A percentile compares a stretch with the other conserved stretches of the same genome.
Conservation (phyloP, 2,329 filamentous ascomycete species). For the Pseudodiploospora longispora region DNA sequence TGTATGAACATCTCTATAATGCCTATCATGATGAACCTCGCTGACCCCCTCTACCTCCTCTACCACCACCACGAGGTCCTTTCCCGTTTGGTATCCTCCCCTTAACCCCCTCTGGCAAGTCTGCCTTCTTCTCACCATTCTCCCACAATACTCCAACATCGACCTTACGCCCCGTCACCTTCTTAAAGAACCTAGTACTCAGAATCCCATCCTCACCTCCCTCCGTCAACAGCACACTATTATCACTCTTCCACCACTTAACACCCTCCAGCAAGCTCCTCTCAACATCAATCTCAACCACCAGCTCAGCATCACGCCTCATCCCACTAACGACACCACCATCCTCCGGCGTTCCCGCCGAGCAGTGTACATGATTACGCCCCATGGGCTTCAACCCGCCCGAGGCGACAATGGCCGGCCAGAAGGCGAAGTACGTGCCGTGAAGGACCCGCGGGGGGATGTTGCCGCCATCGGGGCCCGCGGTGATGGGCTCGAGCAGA, state of each 20-base stretch:
- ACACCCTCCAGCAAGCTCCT: slow-evolving; percentile 55
- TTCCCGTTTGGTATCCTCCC: slow-evolving; percentile 40
- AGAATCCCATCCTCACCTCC: slow-evolving; percentile 53
- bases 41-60: slow-evolving; percentile 19
- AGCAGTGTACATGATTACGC: slow-evolving; percentile 85
- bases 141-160: slow-evolving; percentile 61
- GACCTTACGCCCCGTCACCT: slow-evolving; percentile 55
- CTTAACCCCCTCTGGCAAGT: slow-evolving; percentile 56
- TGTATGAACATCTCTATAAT: too few relatives aligned
- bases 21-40: slow-evolving; percentile 15
- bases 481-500: slow-evolving; percentile 60
- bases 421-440: slow-evolving; percentile 80
- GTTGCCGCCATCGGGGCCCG: slow-evolving; percentile 37
- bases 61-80: slow-evolving; percentile 33
- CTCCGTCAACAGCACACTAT: slow-evolving; percentile 64
- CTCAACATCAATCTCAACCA: slow-evolving; percentile 69
- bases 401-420: slow-evolving; percentile 62
- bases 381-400: slow-evolving; percentile 77
- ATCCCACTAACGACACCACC: slow-evolving; percentile 67
- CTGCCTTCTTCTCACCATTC: slow-evolving; percentile 56
- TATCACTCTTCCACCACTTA: slow-evolving; percentile 72
- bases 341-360: slow-evolving; percentile 57
- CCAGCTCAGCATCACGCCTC: slow-evolving; percentile 65
- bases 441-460: slow-evolving; percentile 68
- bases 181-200: slow-evolving; percentile 59